Evolutionary conservation across 2,329 filamentous ascomycete species (phyloP).

Genomic region (Plenodomus lindquistii): DNA sequence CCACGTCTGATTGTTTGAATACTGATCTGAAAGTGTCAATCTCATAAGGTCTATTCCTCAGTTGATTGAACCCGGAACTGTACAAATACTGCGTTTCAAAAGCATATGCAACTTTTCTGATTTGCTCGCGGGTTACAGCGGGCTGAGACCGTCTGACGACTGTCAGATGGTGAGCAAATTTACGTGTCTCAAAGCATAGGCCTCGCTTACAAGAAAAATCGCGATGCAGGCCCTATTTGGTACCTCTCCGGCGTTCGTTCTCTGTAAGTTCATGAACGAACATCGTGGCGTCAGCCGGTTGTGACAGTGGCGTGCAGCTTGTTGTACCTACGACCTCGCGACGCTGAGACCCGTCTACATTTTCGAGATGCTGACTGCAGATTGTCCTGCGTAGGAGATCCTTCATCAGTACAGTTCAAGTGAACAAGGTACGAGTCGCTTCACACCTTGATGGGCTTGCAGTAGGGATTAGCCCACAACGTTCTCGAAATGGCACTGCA

Average conservation of each 20-base stretch:
- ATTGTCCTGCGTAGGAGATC: not conserved
- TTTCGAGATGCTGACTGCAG: not conserved
- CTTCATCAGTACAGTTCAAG: not conserved
- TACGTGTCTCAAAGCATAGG: not conserved
- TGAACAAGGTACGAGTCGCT: no score
- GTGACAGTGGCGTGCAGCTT: not conserved
- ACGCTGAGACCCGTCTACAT: not conserved
- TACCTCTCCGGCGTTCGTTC: not conserved
- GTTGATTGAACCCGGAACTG: no score
- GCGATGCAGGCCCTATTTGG: not conserved
- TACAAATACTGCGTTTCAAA: no score
- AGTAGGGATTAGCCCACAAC: not conserved
- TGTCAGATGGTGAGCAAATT: not conserved
- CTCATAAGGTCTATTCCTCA: no score
- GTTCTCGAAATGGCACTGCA: not conserved
- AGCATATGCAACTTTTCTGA: not conserved
- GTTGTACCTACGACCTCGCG: not conserved
- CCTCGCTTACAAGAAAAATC: not conserved
- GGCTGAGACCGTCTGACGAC: not conserved
- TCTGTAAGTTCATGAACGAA: not conserved
- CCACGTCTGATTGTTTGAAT: no score
- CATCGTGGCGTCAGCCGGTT: not conserved
- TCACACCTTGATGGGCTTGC: no score
- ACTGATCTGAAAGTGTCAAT: no score
- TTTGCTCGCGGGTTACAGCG: not conserved